These are phyloP conservation scores for Leishmania guyanensis DNA, from an alignment of 208 protist genomes.

Conservation along the genomic window DNA sequence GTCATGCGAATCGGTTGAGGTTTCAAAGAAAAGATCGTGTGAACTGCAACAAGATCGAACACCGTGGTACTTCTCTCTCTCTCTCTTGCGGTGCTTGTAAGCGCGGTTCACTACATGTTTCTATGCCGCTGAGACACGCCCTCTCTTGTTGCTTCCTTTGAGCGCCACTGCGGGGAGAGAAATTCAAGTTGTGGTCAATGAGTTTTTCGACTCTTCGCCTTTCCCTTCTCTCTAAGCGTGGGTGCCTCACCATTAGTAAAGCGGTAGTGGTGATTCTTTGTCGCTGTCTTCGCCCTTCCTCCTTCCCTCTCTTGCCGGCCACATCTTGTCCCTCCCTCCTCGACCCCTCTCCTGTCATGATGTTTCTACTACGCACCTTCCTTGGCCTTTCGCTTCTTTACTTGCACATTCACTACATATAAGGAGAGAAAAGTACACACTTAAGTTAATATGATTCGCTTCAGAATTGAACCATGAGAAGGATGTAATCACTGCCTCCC, in stretches of 20 bases:
- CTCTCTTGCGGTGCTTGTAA: neutral
- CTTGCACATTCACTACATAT: neutral
- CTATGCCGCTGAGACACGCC: neutral
- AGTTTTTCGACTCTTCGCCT: neutral
- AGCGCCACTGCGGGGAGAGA: neutral
- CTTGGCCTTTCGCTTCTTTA: neutral
- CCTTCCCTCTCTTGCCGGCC: neutral
- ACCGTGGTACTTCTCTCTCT: neutral
- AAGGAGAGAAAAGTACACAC: neutral
- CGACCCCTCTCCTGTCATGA: neutral
- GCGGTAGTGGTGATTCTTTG: neutral
- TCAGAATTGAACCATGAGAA: neutral
- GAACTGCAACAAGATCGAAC: neutral
- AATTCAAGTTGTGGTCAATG: neutral
- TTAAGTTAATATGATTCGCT: neutral
- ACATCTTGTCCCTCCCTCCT: neutral
- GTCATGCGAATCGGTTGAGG: too few species aligned
- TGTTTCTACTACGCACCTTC: neutral
- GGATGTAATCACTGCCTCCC: neutral
- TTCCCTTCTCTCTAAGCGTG: neutral
- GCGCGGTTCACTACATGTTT: neutral
- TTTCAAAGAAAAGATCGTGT: neutral
- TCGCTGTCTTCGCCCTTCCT: neutral
- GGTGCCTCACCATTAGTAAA: neutral
- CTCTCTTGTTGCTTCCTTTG: neutral